Evolutionary conservation across 371 early-diverging fungal species (phyloP), one percentile per base, ranked within the genome.

Genomic region (Mucor racemosus): DNA sequence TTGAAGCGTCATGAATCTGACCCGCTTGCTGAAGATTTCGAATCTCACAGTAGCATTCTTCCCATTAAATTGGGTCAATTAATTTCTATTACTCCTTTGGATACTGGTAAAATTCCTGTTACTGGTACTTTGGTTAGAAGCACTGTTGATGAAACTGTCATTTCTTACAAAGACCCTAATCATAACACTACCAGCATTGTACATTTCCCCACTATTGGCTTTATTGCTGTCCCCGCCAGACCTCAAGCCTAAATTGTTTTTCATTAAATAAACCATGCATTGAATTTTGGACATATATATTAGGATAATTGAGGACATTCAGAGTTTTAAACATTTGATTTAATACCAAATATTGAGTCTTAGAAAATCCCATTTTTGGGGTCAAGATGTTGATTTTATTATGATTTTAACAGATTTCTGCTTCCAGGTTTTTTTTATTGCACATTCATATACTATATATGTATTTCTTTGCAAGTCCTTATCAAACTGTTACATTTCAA

Each of bases 71-170:
- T 74, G 9, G 88, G 87, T 8, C 74, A 81, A 31, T n/a, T 50
- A 13, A 82, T 88, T 3, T 44, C 68, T 0, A 79, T 88, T 5
- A 66, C 72, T 5, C 88, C 88, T 1, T 68, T 75, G 21, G 88
- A 88, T 57, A 77, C 77, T 31, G 87, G 85, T 15, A 79, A 76
- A 33, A 68, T 81, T 10, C 84, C 83, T 26, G 73, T 79, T 3
- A 55, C 44, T 14, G 86, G 87, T 6, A 65, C 61, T 15, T 65
- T 86, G 38, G 71, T 85, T 0, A 65, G 60, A 35, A 71, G 80
- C 21, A 71, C 77, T 1, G 13, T 15, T 8, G 44, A 70, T 9
- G 66, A 72, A 13, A 71, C 84, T n/a, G 75, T 73, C 1, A 69
- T 86, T 35, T 60, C 67, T 15, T 80, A 76, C 26, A 68, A 69